A percentile compares a stretch with the other conserved stretches of the same genome.
Evolutionary conservation across 495 filamentous ascomycete genomes (phyloP).

Genomic region (Cenococcum geophilum): DNA sequence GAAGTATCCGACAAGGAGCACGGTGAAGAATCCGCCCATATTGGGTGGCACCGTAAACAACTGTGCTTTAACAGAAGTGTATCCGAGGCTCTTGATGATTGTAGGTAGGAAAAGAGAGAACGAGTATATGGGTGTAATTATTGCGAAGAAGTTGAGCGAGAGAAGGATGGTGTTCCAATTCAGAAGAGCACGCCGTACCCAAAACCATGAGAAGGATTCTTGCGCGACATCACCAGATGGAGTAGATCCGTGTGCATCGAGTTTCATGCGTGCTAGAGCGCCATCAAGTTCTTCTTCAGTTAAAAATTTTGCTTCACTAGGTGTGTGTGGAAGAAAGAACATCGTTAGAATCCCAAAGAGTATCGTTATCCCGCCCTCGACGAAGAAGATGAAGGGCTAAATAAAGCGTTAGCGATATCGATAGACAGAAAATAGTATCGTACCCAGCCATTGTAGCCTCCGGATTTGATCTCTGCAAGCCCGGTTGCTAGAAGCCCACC

Average conservation of each 20-base stretch:
- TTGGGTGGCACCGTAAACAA: conserved; percentile 86
- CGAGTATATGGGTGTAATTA: conserved; percentile 66
- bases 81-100: conserved; percentile 73
- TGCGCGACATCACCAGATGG: conserved; percentile 37
- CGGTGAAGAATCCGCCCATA: conserved; percentile 67
- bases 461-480: conserved; percentile 37
- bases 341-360: conserved; percentile 40
- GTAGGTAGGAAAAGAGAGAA: conserved; percentile 87
- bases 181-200: conserved; percentile 41
- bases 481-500: conserved; percentile 58
- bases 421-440: conserved; percentile 40
- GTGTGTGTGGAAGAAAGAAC: conserved; percentile 46
- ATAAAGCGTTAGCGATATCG: conserved; percentile 20
- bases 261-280: conserved; percentile 39
- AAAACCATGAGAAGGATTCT: conserved; percentile 44
- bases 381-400: conserved; percentile 27
- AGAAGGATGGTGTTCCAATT: conserved; percentile 43
- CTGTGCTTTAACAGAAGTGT: conserved; percentile 61
- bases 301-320: conserved; percentile 40
- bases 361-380: conserved; percentile 43
- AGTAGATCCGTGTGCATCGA: conserved; percentile 43
- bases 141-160: conserved; percentile 41
- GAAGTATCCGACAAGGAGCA: conserved; percentile 65
- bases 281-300: conserved; percentile 36
- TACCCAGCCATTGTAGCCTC: conserved; percentile 43